A percentile compares a stretch with the other conserved stretches of the same genome.
These are phyloP conservation scores for Mortierella sp. DNA, from an alignment of 371 early-diverging fungal species.

Conservation along the genomic window DNA sequence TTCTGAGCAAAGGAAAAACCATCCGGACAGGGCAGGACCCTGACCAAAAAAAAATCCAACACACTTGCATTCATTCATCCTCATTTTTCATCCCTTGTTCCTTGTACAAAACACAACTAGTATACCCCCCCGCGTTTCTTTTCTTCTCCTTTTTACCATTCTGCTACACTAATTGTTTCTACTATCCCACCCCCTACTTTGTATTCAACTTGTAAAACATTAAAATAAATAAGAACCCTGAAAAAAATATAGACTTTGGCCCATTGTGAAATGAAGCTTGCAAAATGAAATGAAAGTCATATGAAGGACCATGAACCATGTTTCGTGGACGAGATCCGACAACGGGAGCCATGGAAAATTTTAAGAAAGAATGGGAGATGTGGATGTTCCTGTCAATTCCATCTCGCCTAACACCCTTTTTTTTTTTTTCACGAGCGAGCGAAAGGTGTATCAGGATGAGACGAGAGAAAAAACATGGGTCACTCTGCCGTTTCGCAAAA, in stretches of 20 bases:
- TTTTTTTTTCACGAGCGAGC: not conserved
- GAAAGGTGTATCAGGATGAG: not conserved
- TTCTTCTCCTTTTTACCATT: not conserved
- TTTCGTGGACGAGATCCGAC: not conserved
- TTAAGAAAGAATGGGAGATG: not conserved
- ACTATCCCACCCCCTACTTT: not conserved
- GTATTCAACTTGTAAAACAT: not conserved
- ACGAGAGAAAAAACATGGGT: not conserved
- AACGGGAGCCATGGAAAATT: not conserved
- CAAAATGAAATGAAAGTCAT: not conserved
- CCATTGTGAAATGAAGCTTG: too few species aligned
- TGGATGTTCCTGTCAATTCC: not conserved
- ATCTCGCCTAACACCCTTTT: not conserved
- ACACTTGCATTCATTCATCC: not conserved
- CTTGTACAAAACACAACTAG: not conserved
- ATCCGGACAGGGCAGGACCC: not conserved
- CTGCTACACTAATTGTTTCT: not conserved
- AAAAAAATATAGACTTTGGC: not conserved
- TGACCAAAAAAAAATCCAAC: not conserved
- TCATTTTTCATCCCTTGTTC: not conserved
- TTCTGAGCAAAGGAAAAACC: not conserved
- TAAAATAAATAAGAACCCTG: not conserved
- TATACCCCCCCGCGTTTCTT: not conserved
- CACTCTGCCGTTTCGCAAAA: slow-evolving; percentile 3
- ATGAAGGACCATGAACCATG: not conserved